These are phyloP conservation scores for Camellia lanceoleosa DNA, from an alignment of 148 eudicot species.

Conservation along the genomic window DNA sequence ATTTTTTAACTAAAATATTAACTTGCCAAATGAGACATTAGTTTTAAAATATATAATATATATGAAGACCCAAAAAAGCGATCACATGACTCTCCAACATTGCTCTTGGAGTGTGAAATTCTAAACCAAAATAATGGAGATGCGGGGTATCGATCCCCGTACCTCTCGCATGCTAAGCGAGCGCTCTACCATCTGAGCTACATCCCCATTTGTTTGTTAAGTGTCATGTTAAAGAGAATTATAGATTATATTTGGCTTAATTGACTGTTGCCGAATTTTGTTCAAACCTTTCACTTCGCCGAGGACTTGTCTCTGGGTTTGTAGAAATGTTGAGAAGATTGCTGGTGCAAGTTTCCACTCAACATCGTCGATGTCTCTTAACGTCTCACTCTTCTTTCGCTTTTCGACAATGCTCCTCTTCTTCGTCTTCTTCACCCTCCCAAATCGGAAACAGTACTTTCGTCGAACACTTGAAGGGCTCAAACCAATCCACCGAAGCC, in stretches of 20 bases:
- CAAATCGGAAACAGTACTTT: constrained; percentile 29
- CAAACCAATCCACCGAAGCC: constrained; percentile 10
- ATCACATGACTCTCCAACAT: no score
- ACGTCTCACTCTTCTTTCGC: constrained; percentile 10
- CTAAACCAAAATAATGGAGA: constrained; percentile 37
- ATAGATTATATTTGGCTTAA: not conserved
- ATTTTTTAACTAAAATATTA: no score
- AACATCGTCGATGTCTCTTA: constrained; percentile 20
- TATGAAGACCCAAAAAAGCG: no score
- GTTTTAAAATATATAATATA: no score
- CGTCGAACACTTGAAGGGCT: constrained; percentile 48
- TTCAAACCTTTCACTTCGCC: not conserved
- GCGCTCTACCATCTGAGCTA: constrained; percentile 99
- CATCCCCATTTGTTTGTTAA: constrained; percentile 46
- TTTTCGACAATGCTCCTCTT: constrained; percentile 25
- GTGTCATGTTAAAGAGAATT: no score
- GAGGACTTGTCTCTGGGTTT: not conserved
- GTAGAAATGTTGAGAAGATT: constrained; percentile 50
- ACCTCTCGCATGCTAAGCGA: constrained; percentile 99
- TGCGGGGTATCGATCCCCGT: constrained; percentile 99
- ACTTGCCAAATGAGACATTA: no score
- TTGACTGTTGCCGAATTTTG: not conserved
- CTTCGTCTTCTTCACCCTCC: constrained; percentile 31
- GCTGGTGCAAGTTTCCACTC: constrained; percentile 30
- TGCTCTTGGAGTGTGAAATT: not conserved